Base-by-base conservation (phyloP, 2,329 filamentous ascomycete genomes). In the Mycocentrospora acerina region DNA sequence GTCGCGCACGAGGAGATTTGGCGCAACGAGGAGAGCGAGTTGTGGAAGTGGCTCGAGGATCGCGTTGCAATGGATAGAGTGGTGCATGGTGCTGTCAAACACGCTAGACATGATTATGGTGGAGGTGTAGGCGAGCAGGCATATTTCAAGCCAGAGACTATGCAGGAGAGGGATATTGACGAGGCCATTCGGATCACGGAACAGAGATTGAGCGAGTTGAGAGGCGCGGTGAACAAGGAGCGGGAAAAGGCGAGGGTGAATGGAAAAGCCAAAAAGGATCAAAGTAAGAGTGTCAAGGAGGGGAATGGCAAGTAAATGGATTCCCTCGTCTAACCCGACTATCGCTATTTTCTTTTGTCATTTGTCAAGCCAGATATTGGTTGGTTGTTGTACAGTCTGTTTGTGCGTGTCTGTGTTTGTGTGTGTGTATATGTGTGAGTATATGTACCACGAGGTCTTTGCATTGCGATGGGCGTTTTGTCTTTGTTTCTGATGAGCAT, bases 21-120 rank as follows among this genome's bases (percentile, higher is more conserved):
- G 90, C 78, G 82, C 24, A 76, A 81, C 27, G 89, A 96, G 65
- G 90, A 96, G 63, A 88, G 81, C 50, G 88, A 93, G 55, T 72
- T 96, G 8, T 96, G 90, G 90, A 84, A 88, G 41, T 96, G 90
- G 90, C 72, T 96, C 4, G 90, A 96, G 65, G 88, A 95, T 55
- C 79, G 90, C 13, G 83, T 89, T 2, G 86, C 88, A 2, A 72
- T 93, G 62, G 85, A 89, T 39, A 72, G 74, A 43, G n/a, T n/a
- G n/a, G n/a, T n/a, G n/a, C 19, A 9, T 22, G 19, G 5, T 9
- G 19, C 9, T 9, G 53, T 66, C 42, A 53, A 61, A 40, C 25
- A 53, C 48, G 35, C 55, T 10, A 42, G 57, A 37, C 44, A 51
- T 24, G 26, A 57, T 36, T 46, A 12, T 43, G 57, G 45, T 53